Percentiles rank a stretch among this genome's conserved stretches.
phyloP scores from a whole-genome alignment of 257 asterid species.

The Lantana camara region DNA sequence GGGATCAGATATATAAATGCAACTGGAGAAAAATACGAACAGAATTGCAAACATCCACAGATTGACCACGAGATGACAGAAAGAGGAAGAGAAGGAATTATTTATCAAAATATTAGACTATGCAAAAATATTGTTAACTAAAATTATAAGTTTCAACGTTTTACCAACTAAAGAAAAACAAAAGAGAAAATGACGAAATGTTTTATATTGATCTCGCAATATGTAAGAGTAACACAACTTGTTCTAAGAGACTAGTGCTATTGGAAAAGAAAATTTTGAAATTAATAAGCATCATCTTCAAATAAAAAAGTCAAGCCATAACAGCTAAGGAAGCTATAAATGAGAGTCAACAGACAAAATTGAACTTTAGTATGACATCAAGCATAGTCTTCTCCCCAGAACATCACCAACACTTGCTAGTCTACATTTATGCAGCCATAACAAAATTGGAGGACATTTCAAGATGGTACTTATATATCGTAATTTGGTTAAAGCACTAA shows the following conservation, averaged over 20 bases:
- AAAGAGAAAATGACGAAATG: too few species aligned
- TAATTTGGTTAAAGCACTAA: too few species aligned
- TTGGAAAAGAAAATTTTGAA: too few species aligned
- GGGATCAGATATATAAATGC: slow-evolving; percentile 47
- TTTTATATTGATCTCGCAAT: too few species aligned
- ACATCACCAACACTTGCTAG: not conserved
- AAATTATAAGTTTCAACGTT: too few species aligned
- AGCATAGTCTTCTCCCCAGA: not conserved
- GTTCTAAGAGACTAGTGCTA: too few species aligned
- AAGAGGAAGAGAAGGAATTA: too few species aligned
- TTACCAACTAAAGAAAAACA: too few species aligned
- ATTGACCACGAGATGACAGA: slow-evolving; percentile 14
- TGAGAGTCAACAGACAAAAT: slow-evolving; percentile 7
- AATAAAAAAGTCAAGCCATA: not conserved
- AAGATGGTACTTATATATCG: not conserved
- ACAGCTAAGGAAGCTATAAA: not conserved
- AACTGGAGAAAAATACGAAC: slow-evolving; percentile 15
- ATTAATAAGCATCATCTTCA: not conserved
- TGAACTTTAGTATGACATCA: not conserved
- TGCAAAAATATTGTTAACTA: too few species aligned
- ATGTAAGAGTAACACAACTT: too few species aligned
- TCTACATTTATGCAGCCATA: not conserved
- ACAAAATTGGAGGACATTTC: not conserved
- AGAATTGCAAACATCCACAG: slow-evolving; percentile 17
- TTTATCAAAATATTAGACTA: too few species aligned